phyloP scores from a whole-genome alignment of 768 basidiomycete genomes.

The Agrocybe chaxingu region DNA sequence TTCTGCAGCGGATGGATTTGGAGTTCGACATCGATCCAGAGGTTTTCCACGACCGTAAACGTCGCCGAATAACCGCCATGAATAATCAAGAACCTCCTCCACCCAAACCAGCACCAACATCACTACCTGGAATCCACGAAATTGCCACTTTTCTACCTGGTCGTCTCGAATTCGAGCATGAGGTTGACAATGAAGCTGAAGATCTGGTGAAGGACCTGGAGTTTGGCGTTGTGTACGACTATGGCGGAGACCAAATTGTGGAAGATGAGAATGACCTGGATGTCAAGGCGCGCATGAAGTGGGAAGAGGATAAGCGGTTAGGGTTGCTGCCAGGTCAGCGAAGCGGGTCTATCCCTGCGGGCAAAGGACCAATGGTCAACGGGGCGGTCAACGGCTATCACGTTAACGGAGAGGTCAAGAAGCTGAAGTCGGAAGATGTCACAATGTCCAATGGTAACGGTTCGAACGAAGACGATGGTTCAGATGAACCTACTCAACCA shows the following conservation, averaged over 20 bases:
- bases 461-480: constrained; percentile 52
- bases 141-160: constrained; percentile 92
- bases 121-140: constrained; percentile 90
- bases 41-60: constrained; percentile 87
- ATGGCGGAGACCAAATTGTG: constrained; percentile 76
- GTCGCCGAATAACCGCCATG: constrained; percentile 82
- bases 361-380: constrained; percentile 38
- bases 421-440: constrained; percentile 45
- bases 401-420: constrained; percentile 36
- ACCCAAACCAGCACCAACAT: constrained; percentile 78
- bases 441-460: constrained; percentile 43
- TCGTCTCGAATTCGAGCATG: constrained; percentile 97
- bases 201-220: constrained; percentile 94
- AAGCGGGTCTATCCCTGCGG: constrained; percentile 27
- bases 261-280: constrained; percentile 80
- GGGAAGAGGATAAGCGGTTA: constrained; percentile 44
- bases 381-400: constrained; percentile 45
- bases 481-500: constrained; percentile 66
- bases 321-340: constrained; percentile 23
- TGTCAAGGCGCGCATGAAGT: constrained; percentile 54
- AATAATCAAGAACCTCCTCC: constrained; percentile 51
- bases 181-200: constrained; percentile 96
- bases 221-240: constrained; percentile 84
- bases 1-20: constrained; percentile 46
- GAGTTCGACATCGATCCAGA: constrained; percentile 73